Evolutionary conservation across 495 filamentous ascomycete genomes (phyloP).

Genomic region (Xylaria castorea): DNA sequence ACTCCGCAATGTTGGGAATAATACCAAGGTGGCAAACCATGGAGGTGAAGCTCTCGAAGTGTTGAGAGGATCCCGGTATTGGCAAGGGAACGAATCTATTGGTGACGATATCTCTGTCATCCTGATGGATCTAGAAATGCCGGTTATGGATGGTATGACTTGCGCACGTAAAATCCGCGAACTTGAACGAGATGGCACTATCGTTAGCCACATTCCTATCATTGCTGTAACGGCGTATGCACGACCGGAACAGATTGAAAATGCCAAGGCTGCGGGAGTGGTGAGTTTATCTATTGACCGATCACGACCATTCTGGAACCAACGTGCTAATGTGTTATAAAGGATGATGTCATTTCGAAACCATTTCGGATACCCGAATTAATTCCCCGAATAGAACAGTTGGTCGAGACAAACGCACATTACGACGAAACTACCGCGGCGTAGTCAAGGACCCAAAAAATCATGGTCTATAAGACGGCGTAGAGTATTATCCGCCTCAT

Average conservation of each 20-base stretch:
- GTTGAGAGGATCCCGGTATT: slow-evolving; percentile 55
- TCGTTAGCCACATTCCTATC: slow-evolving; percentile 70
- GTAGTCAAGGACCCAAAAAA: slow-evolving; percentile 13
- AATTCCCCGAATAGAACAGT: slow-evolving; percentile 69
- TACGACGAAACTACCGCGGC: slow-evolving; percentile 30
- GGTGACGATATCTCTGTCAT: slow-evolving; percentile 65
- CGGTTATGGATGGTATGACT: slow-evolving; percentile 83
- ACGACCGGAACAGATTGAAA: slow-evolving; percentile 67
- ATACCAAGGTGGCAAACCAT: slow-evolving; percentile 76
- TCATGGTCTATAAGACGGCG: neutral
- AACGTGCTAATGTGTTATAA: slow-evolving; percentile 23
- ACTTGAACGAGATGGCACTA: slow-evolving; percentile 61
- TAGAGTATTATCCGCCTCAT: neutral
- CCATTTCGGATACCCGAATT: slow-evolving; percentile 78
- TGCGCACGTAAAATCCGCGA: slow-evolving; percentile 73
- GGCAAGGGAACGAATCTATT: slow-evolving; percentile 47
- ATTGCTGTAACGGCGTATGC: slow-evolving; percentile 85
- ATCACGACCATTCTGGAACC: slow-evolving; percentile 14
- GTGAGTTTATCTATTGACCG: slow-evolving; percentile 41
- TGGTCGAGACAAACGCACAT: slow-evolving; percentile 41
- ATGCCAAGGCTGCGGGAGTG: slow-evolving; percentile 59
- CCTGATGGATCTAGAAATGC: slow-evolving; percentile 89
- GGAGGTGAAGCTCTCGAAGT: slow-evolving; percentile 74
- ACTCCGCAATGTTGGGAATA: slow-evolving; percentile 71
- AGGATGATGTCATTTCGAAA: slow-evolving; percentile 84